Evolutionary conservation across 2,329 filamentous ascomycete genomes (phyloP).

Genomic region (Pseudogymnoascus verrucosus): DNA sequence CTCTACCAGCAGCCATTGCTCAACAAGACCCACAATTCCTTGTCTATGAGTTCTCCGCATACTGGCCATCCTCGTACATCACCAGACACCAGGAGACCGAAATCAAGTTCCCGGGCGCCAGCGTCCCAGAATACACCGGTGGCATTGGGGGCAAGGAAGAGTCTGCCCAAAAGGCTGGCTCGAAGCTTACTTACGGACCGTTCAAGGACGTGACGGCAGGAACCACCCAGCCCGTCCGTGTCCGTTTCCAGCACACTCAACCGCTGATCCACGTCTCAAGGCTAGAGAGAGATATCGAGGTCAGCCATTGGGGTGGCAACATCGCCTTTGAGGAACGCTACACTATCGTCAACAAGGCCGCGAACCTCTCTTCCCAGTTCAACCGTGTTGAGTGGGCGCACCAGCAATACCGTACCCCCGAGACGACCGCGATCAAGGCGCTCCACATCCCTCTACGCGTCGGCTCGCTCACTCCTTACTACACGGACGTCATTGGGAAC

Average conservation of each 20-base stretch:
- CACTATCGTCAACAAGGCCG: constrained; percentile 78
- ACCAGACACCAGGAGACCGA: constrained; percentile 96
- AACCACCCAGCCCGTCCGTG: constrained; percentile 60
- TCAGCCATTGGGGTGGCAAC: constrained; percentile 98
- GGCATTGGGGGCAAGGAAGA: constrained; percentile 50
- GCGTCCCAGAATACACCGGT: constrained; percentile 78
- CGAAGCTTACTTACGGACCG: constrained; percentile 82
- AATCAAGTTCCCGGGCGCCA: constrained; percentile 72
- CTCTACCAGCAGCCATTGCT: constrained; percentile 73
- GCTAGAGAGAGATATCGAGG: constrained; percentile 85
- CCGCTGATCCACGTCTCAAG: constrained; percentile 71
- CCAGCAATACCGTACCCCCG: constrained; percentile 66
- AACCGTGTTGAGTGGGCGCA: constrained; percentile 70
- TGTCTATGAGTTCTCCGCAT: constrained; percentile 76
- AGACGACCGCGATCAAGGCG: constrained; percentile 70
- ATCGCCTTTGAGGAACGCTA: constrained; percentile 92
- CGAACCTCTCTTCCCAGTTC: constrained; percentile 65
- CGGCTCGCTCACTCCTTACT: constrained; percentile 83
- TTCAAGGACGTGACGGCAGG: constrained; percentile 78
- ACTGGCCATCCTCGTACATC: constrained; percentile 72
- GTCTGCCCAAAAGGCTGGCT: constrained; percentile 72
- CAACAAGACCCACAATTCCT: constrained; percentile 86
- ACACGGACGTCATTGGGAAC: constrained; percentile 92
- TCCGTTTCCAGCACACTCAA: constrained; percentile 94
- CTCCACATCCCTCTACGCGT: constrained; percentile 70